Evolutionary conservation across 1,284 basidiomycete genomes (phyloP).

Genomic region (Cystobasidium slooffiae): DNA sequence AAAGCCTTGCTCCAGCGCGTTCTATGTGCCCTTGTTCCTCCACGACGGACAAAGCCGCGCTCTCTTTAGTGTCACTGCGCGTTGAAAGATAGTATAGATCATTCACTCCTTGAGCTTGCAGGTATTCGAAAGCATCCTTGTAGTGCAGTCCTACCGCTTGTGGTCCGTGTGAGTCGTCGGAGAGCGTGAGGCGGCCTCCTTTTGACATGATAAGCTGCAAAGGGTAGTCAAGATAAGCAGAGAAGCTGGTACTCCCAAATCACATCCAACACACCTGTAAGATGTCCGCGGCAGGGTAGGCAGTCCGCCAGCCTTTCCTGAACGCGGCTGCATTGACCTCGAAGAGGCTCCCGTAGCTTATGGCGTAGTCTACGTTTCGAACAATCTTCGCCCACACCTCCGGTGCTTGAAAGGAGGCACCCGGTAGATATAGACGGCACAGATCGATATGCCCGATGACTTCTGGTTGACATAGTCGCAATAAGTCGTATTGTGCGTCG

Average conservation of each 20-base stretch:
- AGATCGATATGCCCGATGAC: conserved; percentile 93
- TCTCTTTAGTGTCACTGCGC: conserved; percentile 56
- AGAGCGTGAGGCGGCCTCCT: conserved; percentile 79
- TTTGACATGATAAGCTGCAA: conserved; percentile 68
- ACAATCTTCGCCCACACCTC: conserved; percentile 69
- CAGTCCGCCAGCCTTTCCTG: conserved; percentile 82
- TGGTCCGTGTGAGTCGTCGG: conserved; percentile 94
- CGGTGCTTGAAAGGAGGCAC: conserved; percentile 54
- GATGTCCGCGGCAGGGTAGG: conserved; percentile 82
- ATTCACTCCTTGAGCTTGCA: conserved; percentile 65
- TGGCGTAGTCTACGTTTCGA: conserved; percentile 76
- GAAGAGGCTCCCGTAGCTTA: conserved; percentile 86
- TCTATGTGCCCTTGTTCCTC: not conserved
- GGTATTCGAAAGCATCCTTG: conserved; percentile 68
- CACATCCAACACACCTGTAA: conserved; percentile 65
- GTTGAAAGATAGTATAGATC: conserved; percentile 70
- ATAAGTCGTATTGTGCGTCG: conserved; percentile 75
- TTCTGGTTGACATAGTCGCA: conserved; percentile 76
- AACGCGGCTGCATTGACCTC: conserved; percentile 93
- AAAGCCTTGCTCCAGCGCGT: not conserved
- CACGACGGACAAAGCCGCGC: not conserved
- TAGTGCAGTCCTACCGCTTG: conserved; percentile 89
- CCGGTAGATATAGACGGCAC: conserved; percentile 76
- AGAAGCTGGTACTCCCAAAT: not conserved
- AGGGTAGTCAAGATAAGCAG: not conserved